Evolutionary conservation across 768 basidiomycete species (phyloP).

Genomic region (Pleurotus pulmonarius): DNA sequence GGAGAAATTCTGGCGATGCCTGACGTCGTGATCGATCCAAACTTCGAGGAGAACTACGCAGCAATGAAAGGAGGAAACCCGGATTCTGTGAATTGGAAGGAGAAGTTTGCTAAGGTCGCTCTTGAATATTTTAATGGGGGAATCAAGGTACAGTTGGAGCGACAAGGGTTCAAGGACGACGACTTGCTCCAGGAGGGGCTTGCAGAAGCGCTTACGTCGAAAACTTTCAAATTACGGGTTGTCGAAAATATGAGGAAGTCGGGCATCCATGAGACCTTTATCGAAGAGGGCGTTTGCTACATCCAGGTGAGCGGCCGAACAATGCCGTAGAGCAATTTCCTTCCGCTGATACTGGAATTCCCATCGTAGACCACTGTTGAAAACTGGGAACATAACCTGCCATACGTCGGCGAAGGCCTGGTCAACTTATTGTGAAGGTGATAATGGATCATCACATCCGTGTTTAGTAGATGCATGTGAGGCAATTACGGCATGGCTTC

Average conservation of each 20-base stretch:
- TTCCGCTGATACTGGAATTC: not conserved
- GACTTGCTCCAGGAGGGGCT: constrained; percentile 40
- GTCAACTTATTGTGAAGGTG: not conserved
- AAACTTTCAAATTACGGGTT: constrained; percentile 35
- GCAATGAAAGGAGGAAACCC: constrained; percentile 20
- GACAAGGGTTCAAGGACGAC: constrained; percentile 32
- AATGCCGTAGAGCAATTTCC: not conserved
- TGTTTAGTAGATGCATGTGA: no score
- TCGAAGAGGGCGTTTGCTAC: constrained; percentile 33
- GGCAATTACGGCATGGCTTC: no score
- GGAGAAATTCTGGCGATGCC: constrained; percentile 22
- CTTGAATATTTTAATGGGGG: constrained; percentile 20
- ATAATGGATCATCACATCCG: not conserved
- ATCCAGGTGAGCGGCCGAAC: constrained; percentile 25
- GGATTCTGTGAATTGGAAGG: not conserved
- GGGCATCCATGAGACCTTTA: constrained; percentile 24
- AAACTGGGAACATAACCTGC: not conserved
- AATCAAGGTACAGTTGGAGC: constrained; percentile 24
- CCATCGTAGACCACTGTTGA: not conserved
- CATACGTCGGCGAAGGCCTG: not conserved
- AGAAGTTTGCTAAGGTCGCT: not conserved
- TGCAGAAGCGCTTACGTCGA: constrained; percentile 27
- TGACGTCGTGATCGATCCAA: constrained; percentile 31
- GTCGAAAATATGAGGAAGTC: constrained; percentile 25
- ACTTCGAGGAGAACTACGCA: constrained; percentile 27